Evolutionary conservation across 1,139 yeast genomes (phyloP), one percentile per base, ranked within the genome.

Genomic region (Yamadazyma membranifaciens): DNA sequence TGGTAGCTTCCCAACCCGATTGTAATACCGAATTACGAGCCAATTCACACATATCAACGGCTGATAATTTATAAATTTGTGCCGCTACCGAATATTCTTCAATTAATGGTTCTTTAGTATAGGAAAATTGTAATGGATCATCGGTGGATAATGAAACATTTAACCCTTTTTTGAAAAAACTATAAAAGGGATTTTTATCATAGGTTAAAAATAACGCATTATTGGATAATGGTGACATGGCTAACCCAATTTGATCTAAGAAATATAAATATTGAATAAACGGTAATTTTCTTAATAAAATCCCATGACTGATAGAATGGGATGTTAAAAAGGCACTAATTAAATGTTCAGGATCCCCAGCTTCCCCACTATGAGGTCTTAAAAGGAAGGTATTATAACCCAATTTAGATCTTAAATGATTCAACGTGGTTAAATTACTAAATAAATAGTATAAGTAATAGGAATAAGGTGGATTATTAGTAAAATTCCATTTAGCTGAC

Each of bases 291-390:
- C 98, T 80, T 54, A 94, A 72, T 45, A 91, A 65, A 46, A 94
- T 94, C 44, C 99, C 99, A 59, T 94, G 99, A 34, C 95, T 87
- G 47, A 92, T 94, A 40, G 95, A 87, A 56, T 92, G 95, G 1
- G 97, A 82, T 0, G 95, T 81, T 55, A 94, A 67, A 56, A 86
- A 94, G 1, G 98, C 94, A 42, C 92, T 78, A 34, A 91, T 88
- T 59, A 94, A 74, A 66, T 94, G 98, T 55, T 91, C 98, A 1
- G 98, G 97, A 56, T 94, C 98, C 41, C 99, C 99, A 5, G 98
- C 99, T 64, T 94, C 99, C 49, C 99, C 99, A 54, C 96, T 87
- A 61, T 94, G 99, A 2, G 99, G 99, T 55, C 98, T 79, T 52
- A 94, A 70, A 14, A 88, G 95, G 63, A 94, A 83, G 0, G 98